Percentiles rank a stretch among this genome's conserved stretches.
Conservation (phyloP, 2,329 filamentous ascomycete genomes). For the Neonectria ditissima region DNA sequence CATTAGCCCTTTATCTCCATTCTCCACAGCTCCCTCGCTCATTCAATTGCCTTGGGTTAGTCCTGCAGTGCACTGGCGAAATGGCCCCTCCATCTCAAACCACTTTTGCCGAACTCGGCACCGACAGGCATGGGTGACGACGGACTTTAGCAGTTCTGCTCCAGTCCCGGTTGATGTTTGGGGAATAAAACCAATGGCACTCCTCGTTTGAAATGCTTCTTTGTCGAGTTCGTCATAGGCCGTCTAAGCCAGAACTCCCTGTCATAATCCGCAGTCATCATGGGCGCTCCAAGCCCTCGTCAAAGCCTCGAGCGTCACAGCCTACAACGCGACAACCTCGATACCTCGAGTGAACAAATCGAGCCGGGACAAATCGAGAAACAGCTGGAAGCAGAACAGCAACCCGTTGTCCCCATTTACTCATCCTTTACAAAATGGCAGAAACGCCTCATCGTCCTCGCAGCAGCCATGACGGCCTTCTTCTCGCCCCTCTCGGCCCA, state of each 20-base stretch:
- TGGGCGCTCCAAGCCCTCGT: slow-evolving; percentile 8
- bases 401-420: slow-evolving; percentile 43
- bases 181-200: not conserved
- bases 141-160: slow-evolving; percentile 1
- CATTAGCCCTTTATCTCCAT: slow-evolving; percentile 25
- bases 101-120: slow-evolving; percentile 30
- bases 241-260: not conserved
- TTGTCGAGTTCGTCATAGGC: not conserved
- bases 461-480: slow-evolving; percentile 53
- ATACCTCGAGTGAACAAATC: not conserved
- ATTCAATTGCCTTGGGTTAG: not conserved
- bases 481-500: slow-evolving; percentile 61
- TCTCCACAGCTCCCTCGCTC: not conserved
- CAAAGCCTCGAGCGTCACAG: slow-evolving; percentile 1
- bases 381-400: slow-evolving; percentile 14
- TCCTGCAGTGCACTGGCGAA: not conserved
- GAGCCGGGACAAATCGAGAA: slow-evolving; percentile 28
- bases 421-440: slow-evolving; percentile 55
- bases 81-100: not conserved
- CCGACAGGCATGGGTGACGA: slow-evolving; percentile 18
- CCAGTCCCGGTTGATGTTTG: not conserved
- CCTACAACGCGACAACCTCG: too few relatives aligned
- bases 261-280: not conserved
- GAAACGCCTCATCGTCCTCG: slow-evolving; percentile 56
- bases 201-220: not conserved